phyloP scores from a whole-genome alignment of 495 filamentous ascomycete species.

The Hypoxylon crocopeplum region DNA sequence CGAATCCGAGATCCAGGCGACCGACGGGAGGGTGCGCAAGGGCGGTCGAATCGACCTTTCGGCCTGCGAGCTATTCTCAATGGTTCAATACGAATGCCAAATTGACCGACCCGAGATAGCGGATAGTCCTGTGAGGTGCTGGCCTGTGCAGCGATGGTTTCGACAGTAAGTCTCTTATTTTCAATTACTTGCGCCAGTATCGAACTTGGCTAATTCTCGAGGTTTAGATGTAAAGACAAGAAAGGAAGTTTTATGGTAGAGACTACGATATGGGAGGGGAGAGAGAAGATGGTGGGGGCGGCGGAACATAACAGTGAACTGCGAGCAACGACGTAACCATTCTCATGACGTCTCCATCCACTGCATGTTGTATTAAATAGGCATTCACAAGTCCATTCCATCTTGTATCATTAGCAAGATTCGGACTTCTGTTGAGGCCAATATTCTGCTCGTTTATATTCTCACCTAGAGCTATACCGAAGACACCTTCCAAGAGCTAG shows the following conservation, averaged over 20 bases:
- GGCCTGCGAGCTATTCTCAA: conserved; percentile 74
- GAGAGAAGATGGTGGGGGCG: conserved; percentile 2
- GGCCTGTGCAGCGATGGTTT: conserved; percentile 79
- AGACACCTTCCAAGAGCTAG: no score
- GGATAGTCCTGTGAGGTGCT: conserved; percentile 68
- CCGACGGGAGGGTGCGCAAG: conserved; percentile 58
- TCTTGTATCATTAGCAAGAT: no score
- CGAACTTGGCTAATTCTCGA: conserved; percentile 18
- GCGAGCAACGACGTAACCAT: not conserved
- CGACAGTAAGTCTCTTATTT: conserved; percentile 62
- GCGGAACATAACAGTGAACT: conserved; percentile 2
- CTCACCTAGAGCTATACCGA: no score
- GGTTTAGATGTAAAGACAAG: conserved; percentile 71
- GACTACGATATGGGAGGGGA: conserved; percentile 78
- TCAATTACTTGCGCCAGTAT: not conserved
- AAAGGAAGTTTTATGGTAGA: conserved; percentile 72
- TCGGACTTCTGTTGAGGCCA: no score
- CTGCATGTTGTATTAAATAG: no score
- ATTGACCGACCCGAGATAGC: conserved; percentile 59
- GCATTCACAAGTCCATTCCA: no score
- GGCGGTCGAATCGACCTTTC: conserved; percentile 62
- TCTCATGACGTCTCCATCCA: no score
- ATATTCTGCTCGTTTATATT: no score
- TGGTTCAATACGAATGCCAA: conserved; percentile 84
- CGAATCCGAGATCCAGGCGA: conserved; percentile 55